Conservation (phyloP, 208 protist genomes). For the Trypanosoma melophagium region DNA sequence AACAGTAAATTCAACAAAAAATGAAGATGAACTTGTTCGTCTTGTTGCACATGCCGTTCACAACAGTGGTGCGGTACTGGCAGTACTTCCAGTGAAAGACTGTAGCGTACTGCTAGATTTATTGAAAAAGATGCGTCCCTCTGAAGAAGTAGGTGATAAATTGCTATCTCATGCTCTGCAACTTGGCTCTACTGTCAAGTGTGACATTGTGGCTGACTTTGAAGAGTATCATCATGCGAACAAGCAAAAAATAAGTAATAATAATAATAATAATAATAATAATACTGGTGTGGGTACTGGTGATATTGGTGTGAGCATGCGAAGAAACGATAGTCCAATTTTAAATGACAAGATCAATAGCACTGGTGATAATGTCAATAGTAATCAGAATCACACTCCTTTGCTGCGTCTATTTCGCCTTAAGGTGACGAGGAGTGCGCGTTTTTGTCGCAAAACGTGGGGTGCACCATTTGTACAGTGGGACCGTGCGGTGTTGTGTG, state of each 20-base stretch:
- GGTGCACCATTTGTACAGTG: slow-evolving; percentile 13
- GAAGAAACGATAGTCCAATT: too few relatives aligned
- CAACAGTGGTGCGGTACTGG: background rate
- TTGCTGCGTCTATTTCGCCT: slow-evolving; percentile 14
- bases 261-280: too few relatives aligned
- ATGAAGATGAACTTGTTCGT: background rate
- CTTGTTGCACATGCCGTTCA: background rate
- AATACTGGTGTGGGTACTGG: too few relatives aligned
- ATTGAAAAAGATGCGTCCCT: background rate
- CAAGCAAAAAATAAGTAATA: too few relatives aligned
- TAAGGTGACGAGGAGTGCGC: background rate
- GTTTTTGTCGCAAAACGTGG: slow-evolving; percentile 21
- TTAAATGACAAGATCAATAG: too few relatives aligned
- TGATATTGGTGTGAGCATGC: too few relatives aligned
- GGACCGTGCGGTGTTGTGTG: slow-evolving; percentile 2
- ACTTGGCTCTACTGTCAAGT: background rate
- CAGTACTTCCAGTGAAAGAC: slow-evolving; percentile 1
- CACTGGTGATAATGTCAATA: too few relatives aligned
- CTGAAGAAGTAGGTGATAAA: too few relatives aligned
- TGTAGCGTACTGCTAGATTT: background rate
- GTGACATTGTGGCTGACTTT: background rate
- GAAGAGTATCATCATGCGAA: background rate
- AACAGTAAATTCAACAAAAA: background rate
- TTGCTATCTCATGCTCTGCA: background rate
- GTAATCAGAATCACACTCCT: too few relatives aligned